A percentile compares a stretch with the other conserved stretches of the same genome.
Evolutionary conservation across 2,329 filamentous ascomycete genomes (phyloP).

Genomic region (Alternaria longipes): DNA sequence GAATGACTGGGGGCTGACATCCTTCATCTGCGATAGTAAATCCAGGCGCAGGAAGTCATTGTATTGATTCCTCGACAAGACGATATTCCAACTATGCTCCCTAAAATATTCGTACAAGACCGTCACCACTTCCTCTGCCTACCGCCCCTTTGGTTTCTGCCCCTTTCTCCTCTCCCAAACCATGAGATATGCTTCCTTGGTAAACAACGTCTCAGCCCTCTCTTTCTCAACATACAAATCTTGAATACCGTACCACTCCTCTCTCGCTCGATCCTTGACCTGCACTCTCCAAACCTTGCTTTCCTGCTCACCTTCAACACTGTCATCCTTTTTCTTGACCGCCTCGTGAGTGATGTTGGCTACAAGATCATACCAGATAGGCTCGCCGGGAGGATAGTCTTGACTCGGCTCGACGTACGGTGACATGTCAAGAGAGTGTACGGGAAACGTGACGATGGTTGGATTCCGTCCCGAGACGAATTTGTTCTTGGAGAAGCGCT

Average conservation of each 20-base stretch:
- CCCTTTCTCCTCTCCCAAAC: conserved; percentile 86
- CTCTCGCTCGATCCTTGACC: conserved; percentile 78
- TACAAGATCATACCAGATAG: conserved; percentile 93
- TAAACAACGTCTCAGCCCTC: conserved; percentile 87
- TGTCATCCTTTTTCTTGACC: conserved; percentile 78
- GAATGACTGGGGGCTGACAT: too few species aligned
- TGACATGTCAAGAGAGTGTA: conserved; percentile 82
- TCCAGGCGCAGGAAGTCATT: not conserved
- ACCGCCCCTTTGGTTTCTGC: conserved; percentile 12
- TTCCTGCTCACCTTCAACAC: conserved; percentile 87
- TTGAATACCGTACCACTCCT: conserved; percentile 92
- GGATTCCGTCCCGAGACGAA: conserved; percentile 96
- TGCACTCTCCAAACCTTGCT: conserved; percentile 97
- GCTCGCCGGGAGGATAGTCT: conserved; percentile 75
- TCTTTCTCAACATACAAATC: conserved; percentile 93
- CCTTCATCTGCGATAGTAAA: not conserved
- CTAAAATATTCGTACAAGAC: not conserved
- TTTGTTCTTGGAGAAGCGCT: conserved; percentile 96
- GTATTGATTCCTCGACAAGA: not conserved
- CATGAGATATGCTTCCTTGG: conserved; percentile 94
- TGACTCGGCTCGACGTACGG: conserved; percentile 91
- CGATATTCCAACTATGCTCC: not conserved
- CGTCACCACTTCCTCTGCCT: not conserved
- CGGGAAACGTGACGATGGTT: conserved; percentile 96
- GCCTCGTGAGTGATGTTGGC: conserved; percentile 93